A percentile compares a stretch with the other conserved stretches of the same genome.
Evolutionary conservation across 768 basidiomycete genomes (phyloP).

Genomic region (Leccinum aurantiacum): DNA sequence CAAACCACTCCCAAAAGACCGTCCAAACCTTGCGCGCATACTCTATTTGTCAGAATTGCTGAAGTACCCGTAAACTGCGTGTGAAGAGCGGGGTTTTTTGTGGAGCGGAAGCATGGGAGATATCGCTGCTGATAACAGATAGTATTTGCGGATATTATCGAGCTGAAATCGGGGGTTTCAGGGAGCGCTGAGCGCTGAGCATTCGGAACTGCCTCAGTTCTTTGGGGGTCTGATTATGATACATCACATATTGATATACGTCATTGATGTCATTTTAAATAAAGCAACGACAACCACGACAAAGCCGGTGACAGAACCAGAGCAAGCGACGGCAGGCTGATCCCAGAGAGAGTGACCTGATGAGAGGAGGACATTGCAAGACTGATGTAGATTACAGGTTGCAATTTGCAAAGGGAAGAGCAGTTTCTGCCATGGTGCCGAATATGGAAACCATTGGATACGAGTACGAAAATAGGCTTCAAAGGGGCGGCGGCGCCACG

Average conservation of each 20-base stretch:
- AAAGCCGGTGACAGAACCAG: constrained; percentile 79
- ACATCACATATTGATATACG: background rate
- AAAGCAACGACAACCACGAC: constrained; percentile 57
- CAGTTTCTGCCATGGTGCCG: constrained; percentile 88
- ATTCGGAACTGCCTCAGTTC: constrained; percentile 93
- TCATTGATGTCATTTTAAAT: background rate
- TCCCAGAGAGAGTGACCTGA: constrained; percentile 58
- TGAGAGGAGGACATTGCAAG: constrained; percentile 24
- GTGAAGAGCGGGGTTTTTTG: constrained; percentile 10
- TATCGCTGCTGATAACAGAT: background rate
- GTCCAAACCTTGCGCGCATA: constrained; percentile 43
- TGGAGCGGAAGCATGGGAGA: constrained; percentile 7
- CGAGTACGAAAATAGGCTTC: constrained; percentile 1
- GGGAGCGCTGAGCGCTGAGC: constrained; percentile 46
- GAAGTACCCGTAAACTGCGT: constrained; percentile 37
- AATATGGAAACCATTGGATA: constrained; percentile 75
- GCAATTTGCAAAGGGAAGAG: constrained; percentile 79
- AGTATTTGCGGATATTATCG: constrained; percentile 8
- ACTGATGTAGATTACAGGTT: constrained; percentile 43
- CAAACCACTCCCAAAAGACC: constrained; percentile 58
- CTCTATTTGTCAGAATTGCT: constrained; percentile 43
- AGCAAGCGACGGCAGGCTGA: constrained; percentile 72
- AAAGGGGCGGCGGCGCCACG: constrained; percentile 46
- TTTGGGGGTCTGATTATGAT: constrained; percentile 64
- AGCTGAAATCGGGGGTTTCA: constrained; percentile 13